These are phyloP conservation scores for Dioscorea zingiberensis DNA, from an alignment of 106 monocot genomes.

Conservation along the genomic window DNA sequence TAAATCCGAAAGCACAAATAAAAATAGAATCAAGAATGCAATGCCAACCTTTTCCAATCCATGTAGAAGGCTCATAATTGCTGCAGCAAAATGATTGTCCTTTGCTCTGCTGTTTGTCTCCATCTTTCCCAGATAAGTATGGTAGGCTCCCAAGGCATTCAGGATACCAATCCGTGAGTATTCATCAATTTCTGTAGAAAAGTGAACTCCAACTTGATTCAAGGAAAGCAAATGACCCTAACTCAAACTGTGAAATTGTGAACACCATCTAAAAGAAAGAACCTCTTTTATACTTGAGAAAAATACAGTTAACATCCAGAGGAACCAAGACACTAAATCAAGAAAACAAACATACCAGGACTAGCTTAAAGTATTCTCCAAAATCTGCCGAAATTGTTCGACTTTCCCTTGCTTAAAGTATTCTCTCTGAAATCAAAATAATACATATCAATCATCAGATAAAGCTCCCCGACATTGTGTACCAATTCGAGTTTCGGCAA, in stretches of 20 bases:
- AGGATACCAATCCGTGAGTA: conserved; percentile 96
- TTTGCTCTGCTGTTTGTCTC: conserved; percentile 60
- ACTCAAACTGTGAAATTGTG: no score
- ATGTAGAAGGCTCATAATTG: no score
- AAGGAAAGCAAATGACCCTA: no score
- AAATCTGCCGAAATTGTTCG: conserved; percentile 86
- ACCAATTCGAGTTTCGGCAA: neutral
- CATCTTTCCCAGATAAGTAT: conserved; percentile 88
- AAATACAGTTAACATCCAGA: no score
- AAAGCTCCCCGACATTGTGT: neutral
- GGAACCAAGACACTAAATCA: no score
- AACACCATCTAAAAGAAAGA: no score
- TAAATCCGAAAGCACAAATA: no score
- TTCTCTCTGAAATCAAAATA: conserved; percentile 68
- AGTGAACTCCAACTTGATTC: neutral
- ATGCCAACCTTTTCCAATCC: no score
- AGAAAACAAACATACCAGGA: conserved; percentile 46
- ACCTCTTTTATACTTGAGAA: no score
- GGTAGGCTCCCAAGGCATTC: conserved; percentile 90
- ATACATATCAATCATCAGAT: conserved; percentile 1
- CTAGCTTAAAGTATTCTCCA: conserved; percentile 98
- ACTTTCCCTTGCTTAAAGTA: conserved; percentile 96
- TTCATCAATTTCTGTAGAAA: conserved; percentile 90
- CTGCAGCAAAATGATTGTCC: conserved; percentile 73
- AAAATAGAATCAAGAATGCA: no score